These are phyloP conservation scores for Raphanus sativus DNA, from an alignment of 345 rosid genomes.

Conservation along the genomic window DNA sequence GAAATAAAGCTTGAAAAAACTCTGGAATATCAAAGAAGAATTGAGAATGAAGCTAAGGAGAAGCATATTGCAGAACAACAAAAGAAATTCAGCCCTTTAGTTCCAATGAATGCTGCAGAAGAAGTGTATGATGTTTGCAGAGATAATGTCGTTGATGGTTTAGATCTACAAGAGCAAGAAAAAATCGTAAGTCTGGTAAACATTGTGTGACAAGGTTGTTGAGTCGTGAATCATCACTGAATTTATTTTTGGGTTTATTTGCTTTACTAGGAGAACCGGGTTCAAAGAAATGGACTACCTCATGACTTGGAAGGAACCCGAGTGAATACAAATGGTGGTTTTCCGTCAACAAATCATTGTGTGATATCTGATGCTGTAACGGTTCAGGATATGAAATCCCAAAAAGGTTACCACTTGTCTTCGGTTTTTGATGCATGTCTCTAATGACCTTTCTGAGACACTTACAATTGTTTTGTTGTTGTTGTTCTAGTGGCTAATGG, in stretches of 20 bases:
- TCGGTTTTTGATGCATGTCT: neutral
- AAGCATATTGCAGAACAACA: conserved; percentile 88
- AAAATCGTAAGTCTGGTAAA: conserved; percentile 29
- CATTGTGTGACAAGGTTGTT: neutral
- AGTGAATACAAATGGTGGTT: conserved; percentile 37
- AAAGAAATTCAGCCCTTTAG: conserved; percentile 48
- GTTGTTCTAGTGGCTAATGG: conserved; percentile 49
- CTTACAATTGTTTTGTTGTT: neutral
- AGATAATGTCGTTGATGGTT: conserved; percentile 42
- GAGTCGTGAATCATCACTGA: conserved; percentile 8
- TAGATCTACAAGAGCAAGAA: conserved; percentile 26
- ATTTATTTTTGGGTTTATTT: conserved; percentile 17
- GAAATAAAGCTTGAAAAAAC: conserved; percentile 87
- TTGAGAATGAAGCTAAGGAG: conserved; percentile 89
- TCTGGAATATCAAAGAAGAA: conserved; percentile 78
- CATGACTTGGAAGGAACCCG: conserved; percentile 38
- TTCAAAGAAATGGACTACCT: conserved; percentile 37
- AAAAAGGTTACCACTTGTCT: conserved; percentile 50
- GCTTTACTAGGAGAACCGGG: conserved; percentile 46
- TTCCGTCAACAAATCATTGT: conserved; percentile 31
- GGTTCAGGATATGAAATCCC: conserved; percentile 38
- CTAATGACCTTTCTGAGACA: neutral
- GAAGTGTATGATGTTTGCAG: conserved; percentile 33
- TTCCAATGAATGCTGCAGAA: conserved; percentile 42
- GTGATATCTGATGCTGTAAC: conserved; percentile 29